These are phyloP conservation scores for Auxenochlorella pyrenoidosa DNA, from an alignment of 139 green algal genomes.

Conservation along the genomic window DNA sequence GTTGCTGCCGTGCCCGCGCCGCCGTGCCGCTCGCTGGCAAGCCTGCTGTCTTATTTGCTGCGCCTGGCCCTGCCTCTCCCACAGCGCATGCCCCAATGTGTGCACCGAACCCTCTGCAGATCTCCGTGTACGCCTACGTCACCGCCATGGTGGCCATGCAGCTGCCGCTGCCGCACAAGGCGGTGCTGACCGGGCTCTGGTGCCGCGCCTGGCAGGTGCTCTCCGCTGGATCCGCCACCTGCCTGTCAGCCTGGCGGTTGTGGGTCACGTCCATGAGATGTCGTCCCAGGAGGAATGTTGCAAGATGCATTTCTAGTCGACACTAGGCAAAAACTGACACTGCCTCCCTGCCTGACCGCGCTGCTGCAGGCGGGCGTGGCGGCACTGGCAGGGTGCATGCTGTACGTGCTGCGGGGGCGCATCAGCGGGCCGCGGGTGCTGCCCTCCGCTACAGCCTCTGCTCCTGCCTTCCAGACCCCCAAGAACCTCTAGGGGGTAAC, in stretches of 20 bases:
- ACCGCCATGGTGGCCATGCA: constrained; percentile 63
- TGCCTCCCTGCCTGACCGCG: too few species aligned
- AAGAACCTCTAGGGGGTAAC: background rate
- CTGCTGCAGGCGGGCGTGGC: constrained; percentile 7
- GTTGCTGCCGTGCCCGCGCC: background rate
- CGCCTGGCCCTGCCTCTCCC: too few species aligned
- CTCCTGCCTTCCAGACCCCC: background rate
- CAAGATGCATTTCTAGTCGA: too few species aligned
- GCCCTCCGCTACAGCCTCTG: background rate
- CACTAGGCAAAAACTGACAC: too few species aligned
- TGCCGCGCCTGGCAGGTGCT: constrained; percentile 31
- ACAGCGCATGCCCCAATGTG: background rate
- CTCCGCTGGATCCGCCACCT: background rate
- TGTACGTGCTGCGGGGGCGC: constrained; percentile 23
- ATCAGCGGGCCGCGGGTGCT: constrained; percentile 6
- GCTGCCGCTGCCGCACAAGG: constrained; percentile 63
- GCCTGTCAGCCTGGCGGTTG: background rate
- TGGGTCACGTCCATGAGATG: too few species aligned
- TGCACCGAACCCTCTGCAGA: constrained; percentile 5
- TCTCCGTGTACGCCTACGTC: constrained; percentile 57
- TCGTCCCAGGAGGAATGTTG: too few species aligned
- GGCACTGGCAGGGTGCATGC: constrained; percentile 9
- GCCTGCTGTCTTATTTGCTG: background rate
- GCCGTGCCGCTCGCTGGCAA: too few species aligned
- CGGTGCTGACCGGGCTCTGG: constrained; percentile 47